A percentile compares a stretch with the other conserved stretches of the same genome.
phyloP scores from a whole-genome alignment of 2,329 filamentous ascomycete genomes.

The Alternaria sp. region DNA sequence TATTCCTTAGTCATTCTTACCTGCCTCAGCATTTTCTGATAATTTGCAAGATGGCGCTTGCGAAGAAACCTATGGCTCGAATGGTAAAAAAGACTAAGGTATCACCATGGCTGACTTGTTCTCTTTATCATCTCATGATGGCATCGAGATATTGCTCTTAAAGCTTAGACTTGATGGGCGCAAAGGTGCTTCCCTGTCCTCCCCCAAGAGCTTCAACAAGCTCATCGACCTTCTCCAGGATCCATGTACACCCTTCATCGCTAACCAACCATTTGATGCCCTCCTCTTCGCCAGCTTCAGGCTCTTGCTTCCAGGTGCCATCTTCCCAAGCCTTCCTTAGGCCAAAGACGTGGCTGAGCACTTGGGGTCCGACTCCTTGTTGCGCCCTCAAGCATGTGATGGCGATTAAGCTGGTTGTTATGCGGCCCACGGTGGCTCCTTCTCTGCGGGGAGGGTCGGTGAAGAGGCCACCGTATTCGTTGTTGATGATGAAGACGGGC shows the following conservation, averaged over 20 bases:
- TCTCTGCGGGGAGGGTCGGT: conserved; percentile 67
- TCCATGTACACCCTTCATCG: conserved; percentile 71
- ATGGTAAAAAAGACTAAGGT: no score
- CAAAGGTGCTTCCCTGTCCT: conserved; percentile 41
- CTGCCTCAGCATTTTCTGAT: background rate
- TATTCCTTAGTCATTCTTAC: conserved; percentile 33
- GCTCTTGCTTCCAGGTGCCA: conserved; percentile 62
- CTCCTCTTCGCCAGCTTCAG: conserved; percentile 59
- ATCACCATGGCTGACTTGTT: background rate
- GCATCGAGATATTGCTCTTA: background rate
- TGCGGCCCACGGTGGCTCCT: conserved; percentile 68
- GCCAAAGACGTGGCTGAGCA: conserved; percentile 82
- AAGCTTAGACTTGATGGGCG: conserved; percentile 41
- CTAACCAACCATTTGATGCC: conserved; percentile 68
- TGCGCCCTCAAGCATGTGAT: conserved; percentile 79
- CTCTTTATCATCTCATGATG: background rate
- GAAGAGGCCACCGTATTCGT: conserved; percentile 77
- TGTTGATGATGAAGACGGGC: conserved; percentile 78
- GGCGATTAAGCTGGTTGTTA: conserved; percentile 76
- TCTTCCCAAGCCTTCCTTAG: conserved; percentile 78
- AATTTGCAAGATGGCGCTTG: no score
- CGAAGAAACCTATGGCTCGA: no score
- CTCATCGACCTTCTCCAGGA: conserved; percentile 67
- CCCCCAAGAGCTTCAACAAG: conserved; percentile 58
- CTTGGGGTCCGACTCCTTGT: conserved; percentile 83